phyloP scores from a whole-genome alignment of 495 filamentous ascomycete genomes.

The Neurospora sp. region DNA sequence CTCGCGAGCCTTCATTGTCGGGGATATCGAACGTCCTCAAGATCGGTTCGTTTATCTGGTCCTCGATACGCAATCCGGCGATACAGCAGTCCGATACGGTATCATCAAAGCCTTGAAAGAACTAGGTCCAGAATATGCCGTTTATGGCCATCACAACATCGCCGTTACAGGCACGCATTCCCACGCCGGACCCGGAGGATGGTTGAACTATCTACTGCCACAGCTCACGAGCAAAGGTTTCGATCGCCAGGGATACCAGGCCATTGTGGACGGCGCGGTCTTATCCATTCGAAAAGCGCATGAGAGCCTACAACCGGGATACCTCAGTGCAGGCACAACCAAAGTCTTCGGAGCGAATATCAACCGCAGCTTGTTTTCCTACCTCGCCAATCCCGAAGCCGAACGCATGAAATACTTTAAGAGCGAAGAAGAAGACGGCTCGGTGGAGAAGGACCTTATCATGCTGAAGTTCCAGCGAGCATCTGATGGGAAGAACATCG shows the following conservation, averaged over 20 bases:
- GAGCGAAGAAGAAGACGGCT: constrained; percentile 44
- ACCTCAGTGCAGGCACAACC: constrained; percentile 63
- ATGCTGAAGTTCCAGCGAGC: constrained; percentile 69
- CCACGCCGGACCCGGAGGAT: constrained; percentile 85
- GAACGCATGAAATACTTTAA: constrained; percentile 66
- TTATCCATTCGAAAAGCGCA: constrained; percentile 77
- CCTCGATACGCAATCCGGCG: constrained; percentile 78
- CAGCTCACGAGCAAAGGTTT: constrained; percentile 91
- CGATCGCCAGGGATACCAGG: constrained; percentile 76
- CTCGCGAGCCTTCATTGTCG: constrained; percentile 86
- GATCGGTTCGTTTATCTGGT: constrained; percentile 84
- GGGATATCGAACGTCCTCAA: constrained; percentile 49
- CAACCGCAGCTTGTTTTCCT: constrained; percentile 84
- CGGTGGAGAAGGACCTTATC: constrained; percentile 83
- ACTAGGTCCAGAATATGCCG: constrained; percentile 57
- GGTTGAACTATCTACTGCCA: constrained; percentile 92
- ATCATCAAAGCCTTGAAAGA: constrained; percentile 61
- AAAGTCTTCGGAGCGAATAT: constrained; percentile 74
- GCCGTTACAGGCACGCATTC: constrained; percentile 91
- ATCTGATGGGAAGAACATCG: constrained; percentile 63
- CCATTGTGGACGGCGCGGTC: constrained; percentile 80
- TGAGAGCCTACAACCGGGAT: constrained; percentile 58
- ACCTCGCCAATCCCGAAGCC: constrained; percentile 75
- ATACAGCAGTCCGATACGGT: constrained; percentile 82
- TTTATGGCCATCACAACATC: constrained; percentile 76